These are phyloP conservation scores for Seiridium cupressi DNA, from an alignment of 2,329 filamentous ascomycete species.

Conservation along the genomic window DNA sequence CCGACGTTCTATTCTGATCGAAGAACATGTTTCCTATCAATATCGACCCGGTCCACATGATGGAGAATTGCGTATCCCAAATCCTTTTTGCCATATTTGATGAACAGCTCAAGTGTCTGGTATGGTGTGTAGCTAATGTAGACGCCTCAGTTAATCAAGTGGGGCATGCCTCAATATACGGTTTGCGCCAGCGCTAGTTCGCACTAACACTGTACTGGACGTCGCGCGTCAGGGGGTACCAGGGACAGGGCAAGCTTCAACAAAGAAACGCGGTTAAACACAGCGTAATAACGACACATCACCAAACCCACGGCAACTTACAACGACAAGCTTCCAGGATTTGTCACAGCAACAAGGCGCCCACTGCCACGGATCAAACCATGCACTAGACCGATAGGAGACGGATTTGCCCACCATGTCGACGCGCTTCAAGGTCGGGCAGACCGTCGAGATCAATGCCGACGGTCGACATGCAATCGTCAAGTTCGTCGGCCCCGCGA, in stretches of 20 bases:
- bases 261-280: conserved; percentile 6
- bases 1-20: too few relatives aligned
- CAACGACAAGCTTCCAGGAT: conserved; percentile 1
- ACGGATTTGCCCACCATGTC: conserved; percentile 42
- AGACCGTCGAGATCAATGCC: conserved; percentile 69
- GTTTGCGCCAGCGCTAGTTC: background rate
- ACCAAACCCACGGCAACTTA: background rate
- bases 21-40: too few relatives aligned
- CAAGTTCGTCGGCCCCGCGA: conserved; percentile 76
- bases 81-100: too few relatives aligned
- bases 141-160: too few relatives aligned
- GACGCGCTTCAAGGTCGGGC: conserved; percentile 59
- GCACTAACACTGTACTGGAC: background rate
- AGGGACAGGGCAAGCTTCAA: background rate
- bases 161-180: background rate
- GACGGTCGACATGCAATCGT: conserved; percentile 76
- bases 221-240: background rate
- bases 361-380: background rate
- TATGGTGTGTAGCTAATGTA: too few relatives aligned
- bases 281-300: background rate
- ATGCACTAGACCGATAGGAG: background rate
- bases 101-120: too few relatives aligned
- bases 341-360: background rate
- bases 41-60: too few relatives aligned
- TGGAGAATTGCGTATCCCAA: too few relatives aligned